Conservation (phyloP, 2,329 filamentous ascomycete species). For the Fusarium brevicatenulatum region DNA sequence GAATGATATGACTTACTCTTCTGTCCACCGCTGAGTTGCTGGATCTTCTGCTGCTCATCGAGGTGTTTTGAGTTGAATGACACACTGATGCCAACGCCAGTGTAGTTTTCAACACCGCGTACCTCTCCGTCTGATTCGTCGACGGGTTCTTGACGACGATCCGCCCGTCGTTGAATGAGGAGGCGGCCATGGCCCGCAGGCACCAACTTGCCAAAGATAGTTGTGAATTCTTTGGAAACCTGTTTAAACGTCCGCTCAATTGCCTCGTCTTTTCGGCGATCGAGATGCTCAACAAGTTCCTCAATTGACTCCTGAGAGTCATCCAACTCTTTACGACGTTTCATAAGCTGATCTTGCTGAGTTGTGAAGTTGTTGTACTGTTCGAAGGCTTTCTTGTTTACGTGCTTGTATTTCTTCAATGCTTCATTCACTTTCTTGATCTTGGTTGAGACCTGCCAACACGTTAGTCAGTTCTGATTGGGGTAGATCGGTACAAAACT, state of each 20-base stretch:
- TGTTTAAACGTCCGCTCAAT: slow-evolving; percentile 99
- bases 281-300: slow-evolving; percentile 89
- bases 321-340: slow-evolving; percentile 87
- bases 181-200: slow-evolving; percentile 91
- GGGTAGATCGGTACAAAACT: slow-evolving; percentile 43
- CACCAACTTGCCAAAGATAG: slow-evolving; percentile 93
- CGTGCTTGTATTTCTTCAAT: slow-evolving; percentile 95
- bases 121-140: slow-evolving; percentile 75
- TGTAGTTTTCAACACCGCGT: slow-evolving; percentile 90
- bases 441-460: slow-evolving; percentile 64
- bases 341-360: slow-evolving; percentile 86
- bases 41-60: slow-evolving; percentile 97
- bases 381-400: slow-evolving; percentile 99
- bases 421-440: slow-evolving; percentile 93
- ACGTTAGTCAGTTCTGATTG: slow-evolving; percentile 19
- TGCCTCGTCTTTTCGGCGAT: slow-evolving; percentile 96
- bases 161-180: slow-evolving; percentile 90
- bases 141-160: slow-evolving; percentile 67
- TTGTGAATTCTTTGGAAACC: slow-evolving; percentile 91
- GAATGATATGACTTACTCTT: slow-evolving; percentile 76
- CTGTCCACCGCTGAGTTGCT: slow-evolving; percentile 95
- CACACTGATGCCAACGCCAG: slow-evolving; percentile 94
- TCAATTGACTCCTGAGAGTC: slow-evolving; percentile 88
- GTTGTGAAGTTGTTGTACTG: slow-evolving; percentile 98
- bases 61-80: slow-evolving; percentile 97